A percentile compares a stretch with the other conserved stretches of the same genome.
Evolutionary conservation across 2,329 filamentous ascomycete genomes (phyloP).

Genomic region (Fusarium oxysporum): DNA sequence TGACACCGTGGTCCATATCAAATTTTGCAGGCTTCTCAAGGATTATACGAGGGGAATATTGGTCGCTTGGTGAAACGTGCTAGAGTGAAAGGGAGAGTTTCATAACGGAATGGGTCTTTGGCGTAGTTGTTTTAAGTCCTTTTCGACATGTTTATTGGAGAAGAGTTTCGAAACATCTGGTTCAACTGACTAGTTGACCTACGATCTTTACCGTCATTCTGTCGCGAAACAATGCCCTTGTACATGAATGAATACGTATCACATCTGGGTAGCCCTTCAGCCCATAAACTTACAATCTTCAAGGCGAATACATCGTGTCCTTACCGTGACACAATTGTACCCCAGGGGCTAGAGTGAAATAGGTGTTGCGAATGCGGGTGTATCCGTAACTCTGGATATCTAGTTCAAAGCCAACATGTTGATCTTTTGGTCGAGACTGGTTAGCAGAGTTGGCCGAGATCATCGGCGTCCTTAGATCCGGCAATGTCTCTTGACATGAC

Average conservation of each 20-base stretch:
- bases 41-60: not conserved
- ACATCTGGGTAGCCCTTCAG: not conserved
- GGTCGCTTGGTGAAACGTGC: constrained; percentile 27
- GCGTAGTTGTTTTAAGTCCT: constrained; percentile 9
- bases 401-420: not conserved
- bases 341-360: not conserved
- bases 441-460: constrained; percentile 16
- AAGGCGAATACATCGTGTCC: not conserved
- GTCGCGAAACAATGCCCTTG: not conserved
- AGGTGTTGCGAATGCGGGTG: not conserved
- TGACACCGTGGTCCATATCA: not conserved
- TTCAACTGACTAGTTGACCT: not conserved
- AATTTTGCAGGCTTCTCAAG: not conserved
- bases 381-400: not conserved
- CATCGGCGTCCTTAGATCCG: not conserved
- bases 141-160: not conserved
- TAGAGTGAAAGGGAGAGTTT: constrained; percentile 22
- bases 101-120: not conserved
- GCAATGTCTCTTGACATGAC: constrained; percentile 6
- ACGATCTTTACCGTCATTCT: constrained; percentile 7
- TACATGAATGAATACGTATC: not conserved
- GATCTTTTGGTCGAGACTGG: constrained; percentile 2
- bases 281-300: not conserved
- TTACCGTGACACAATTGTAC: not conserved
- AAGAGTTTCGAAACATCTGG: constrained; percentile 1